A percentile compares a stretch with the other conserved stretches of the same genome.
Evolutionary conservation across 495 filamentous ascomycete genomes (phyloP).

Genomic region (Chaetomium tenue): DNA sequence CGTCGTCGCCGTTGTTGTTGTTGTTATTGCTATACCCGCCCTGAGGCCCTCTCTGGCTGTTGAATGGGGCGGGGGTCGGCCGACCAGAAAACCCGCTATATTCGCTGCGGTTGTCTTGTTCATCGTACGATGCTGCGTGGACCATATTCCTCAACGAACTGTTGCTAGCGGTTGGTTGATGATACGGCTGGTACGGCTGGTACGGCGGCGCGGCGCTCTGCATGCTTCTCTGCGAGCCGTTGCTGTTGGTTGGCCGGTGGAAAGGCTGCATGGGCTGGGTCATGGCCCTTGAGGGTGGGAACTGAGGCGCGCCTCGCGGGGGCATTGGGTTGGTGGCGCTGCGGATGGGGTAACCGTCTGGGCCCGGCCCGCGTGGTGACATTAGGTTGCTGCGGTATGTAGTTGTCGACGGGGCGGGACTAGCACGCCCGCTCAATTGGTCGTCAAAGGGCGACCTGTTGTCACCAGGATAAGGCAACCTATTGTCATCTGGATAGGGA

Average conservation of each 20-base stretch:
- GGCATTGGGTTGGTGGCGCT: conserved; percentile 42
- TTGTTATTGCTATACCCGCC: background rate
- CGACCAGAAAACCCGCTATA: background rate
- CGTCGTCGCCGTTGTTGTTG: background rate
- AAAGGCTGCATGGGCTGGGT: conserved; percentile 46
- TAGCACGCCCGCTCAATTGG: conserved; percentile 9
- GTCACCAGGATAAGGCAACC: background rate
- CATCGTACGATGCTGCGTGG: conserved; percentile 5
- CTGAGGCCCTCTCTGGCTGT: background rate
- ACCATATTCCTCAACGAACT: conserved; percentile 33
- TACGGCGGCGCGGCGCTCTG: conserved; percentile 4
- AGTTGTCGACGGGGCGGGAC: conserved; percentile 36
- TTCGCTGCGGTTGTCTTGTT: background rate
- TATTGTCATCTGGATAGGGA: conserved; percentile 11
- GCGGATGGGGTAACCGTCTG: conserved; percentile 37
- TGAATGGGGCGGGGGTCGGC: background rate
- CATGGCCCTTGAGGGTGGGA: conserved; percentile 49
- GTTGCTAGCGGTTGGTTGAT: conserved; percentile 32
- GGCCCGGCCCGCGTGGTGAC: conserved; percentile 32
- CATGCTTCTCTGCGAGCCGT: conserved; percentile 19
- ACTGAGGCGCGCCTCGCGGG: conserved; percentile 32
- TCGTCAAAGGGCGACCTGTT: conserved; percentile 10
- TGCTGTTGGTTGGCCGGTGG: conserved; percentile 30
- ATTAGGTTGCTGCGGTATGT: conserved; percentile 37
- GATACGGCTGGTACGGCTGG: conserved; percentile 23